Percentiles rank a stretch among this genome's conserved stretches.
Evolutionary conservation across 1,284 basidiomycete species (phyloP).

Genomic region (Caloboletus firmus): DNA sequence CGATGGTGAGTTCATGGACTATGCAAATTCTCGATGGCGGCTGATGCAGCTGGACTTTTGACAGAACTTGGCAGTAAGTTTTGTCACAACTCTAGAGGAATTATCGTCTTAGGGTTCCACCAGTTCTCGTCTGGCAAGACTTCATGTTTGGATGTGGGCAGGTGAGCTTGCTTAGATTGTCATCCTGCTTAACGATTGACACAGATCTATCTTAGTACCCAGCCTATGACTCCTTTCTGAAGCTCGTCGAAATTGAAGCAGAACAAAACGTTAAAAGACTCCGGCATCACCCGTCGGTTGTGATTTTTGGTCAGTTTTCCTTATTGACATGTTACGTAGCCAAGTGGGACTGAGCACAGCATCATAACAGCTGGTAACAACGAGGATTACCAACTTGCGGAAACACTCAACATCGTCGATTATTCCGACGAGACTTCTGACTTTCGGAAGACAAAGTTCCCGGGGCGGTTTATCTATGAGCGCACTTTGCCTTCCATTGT

Average conservation of each 20-base stretch:
- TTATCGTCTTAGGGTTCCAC: conserved; percentile 18
- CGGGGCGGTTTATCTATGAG: conserved; percentile 87
- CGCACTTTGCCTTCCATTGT: conserved; percentile 75
- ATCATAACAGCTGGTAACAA: conserved; percentile 76
- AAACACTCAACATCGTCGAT: conserved; percentile 74
- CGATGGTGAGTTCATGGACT: conserved; percentile 51
- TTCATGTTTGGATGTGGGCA: conserved; percentile 87
- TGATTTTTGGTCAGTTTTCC: conserved; percentile 68
- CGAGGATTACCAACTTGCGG: conserved; percentile 85
- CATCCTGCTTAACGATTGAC: background rate
- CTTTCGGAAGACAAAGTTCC: conserved; percentile 81
- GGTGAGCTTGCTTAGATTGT: conserved; percentile 36
- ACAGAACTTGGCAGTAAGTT: conserved; percentile 67
- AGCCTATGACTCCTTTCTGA: conserved; percentile 69
- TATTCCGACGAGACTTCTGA: conserved; percentile 80
- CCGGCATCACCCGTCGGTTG: conserved; percentile 75
- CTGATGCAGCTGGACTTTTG: conserved; percentile 1
- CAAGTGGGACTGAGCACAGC: conserved; percentile 3
- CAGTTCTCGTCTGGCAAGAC: conserved; percentile 87
- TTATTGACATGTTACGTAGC: background rate
- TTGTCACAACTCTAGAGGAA: conserved; percentile 7
- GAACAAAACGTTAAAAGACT: conserved; percentile 73
- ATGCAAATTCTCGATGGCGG: background rate
- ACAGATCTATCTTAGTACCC: conserved; percentile 54
- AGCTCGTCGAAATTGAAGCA: conserved; percentile 66